phyloP scores from a whole-genome alignment of 106 monocot genomes.

The Chionographis japonica region DNA sequence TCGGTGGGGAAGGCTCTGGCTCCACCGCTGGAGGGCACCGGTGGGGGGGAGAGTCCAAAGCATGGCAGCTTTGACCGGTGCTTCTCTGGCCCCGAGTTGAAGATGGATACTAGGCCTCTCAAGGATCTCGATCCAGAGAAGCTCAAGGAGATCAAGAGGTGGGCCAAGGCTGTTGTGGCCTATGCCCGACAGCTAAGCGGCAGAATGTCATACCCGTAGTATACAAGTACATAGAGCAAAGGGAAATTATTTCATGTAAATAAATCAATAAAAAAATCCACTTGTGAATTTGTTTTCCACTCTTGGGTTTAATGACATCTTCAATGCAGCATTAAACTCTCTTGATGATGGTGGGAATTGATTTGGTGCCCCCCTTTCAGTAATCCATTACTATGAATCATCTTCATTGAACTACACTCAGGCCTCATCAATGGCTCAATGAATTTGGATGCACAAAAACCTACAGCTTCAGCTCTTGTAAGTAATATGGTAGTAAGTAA shows the following conservation, averaged over 20 bases:
- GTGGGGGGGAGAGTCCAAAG: not conserved
- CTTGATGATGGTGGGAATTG: too few species aligned
- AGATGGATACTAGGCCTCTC: constrained; percentile 28
- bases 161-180: constrained; percentile 48
- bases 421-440: too few species aligned
- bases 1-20: not conserved
- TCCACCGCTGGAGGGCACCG: not conserved
- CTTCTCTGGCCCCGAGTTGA: constrained; percentile 33
- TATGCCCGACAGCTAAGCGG: constrained; percentile 41
- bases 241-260: constrained; percentile 60
- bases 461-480: too few species aligned
- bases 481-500: too few species aligned
- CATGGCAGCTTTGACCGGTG: constrained; percentile 4
- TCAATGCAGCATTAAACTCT: too few species aligned
- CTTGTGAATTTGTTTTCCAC: too few species aligned
- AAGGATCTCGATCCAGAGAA: constrained; percentile 41
- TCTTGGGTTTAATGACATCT: too few species aligned
- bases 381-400: too few species aligned
- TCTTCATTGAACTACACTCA: too few species aligned
- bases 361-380: too few species aligned
- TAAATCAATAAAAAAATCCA: too few species aligned
- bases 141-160: constrained; percentile 45
- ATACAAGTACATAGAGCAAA: constrained; percentile 39
- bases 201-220: not conserved
- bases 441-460: too few species aligned